These are phyloP conservation scores for Danielia reshetovae DNA, from an alignment of 805 yeast genomes.

Conservation along the genomic window DNA sequence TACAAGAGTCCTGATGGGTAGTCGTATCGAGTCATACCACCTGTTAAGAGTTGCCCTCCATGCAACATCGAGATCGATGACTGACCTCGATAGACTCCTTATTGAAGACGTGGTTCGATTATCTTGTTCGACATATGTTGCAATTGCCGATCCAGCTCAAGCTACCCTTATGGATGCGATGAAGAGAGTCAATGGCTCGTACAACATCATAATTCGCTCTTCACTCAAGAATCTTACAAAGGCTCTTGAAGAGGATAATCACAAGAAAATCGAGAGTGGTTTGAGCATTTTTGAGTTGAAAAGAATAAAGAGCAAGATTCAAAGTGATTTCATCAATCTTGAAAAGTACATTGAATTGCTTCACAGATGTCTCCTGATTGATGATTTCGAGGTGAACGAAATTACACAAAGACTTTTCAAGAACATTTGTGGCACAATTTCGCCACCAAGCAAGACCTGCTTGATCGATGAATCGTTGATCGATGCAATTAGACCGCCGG, in stretches of 20 bases:
- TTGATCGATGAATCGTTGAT: slow-evolving; percentile 42
- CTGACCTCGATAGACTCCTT: slow-evolving; percentile 57
- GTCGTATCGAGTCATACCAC: slow-evolving; percentile 70
- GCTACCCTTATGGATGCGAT: slow-evolving; percentile 61
- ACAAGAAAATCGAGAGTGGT: slow-evolving; percentile 60
- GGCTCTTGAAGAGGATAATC: slow-evolving; percentile 47
- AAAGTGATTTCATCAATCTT: slow-evolving; percentile 53
- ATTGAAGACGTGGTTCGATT: slow-evolving; percentile 61
- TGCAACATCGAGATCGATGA: slow-evolving; percentile 68
- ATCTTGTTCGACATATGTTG: slow-evolving; percentile 66
- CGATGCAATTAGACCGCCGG: slow-evolving; percentile 58
- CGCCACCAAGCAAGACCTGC: slow-evolving; percentile 42
- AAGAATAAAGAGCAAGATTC: slow-evolving; percentile 54
- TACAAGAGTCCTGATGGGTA: slow-evolving; percentile 75
- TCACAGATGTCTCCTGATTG: slow-evolving; percentile 52
- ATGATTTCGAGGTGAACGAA: slow-evolving; percentile 50
- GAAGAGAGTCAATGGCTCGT: slow-evolving; percentile 66
- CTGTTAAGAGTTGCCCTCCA: slow-evolving; percentile 68
- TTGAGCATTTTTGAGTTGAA: slow-evolving; percentile 54
- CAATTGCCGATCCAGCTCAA: slow-evolving; percentile 69
- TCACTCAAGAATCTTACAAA: slow-evolving; percentile 47
- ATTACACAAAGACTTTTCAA: slow-evolving; percentile 52
- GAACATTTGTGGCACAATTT: slow-evolving; percentile 23
- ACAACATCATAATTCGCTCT: slow-evolving; percentile 47
- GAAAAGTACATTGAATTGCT: slow-evolving; percentile 45